Conservation (phyloP, 2,329 filamentous ascomycete species). For the Talaromyces pinophilus region DNA sequence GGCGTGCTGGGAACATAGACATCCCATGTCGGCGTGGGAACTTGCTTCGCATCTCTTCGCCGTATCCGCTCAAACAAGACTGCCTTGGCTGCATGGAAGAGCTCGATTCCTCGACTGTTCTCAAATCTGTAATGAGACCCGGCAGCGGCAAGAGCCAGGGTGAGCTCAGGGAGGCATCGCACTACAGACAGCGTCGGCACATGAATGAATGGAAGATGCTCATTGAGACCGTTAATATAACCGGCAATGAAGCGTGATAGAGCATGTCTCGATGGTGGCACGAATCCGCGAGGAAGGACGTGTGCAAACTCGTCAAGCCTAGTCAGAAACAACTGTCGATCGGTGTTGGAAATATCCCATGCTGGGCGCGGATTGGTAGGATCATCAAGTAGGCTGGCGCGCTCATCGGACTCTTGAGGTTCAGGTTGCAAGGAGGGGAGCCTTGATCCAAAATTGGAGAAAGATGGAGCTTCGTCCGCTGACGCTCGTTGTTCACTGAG, state of each 20-base stretch:
- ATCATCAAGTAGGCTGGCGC: slow-evolving; percentile 45
- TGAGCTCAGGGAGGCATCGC: slow-evolving; percentile 50
- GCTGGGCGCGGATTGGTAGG: slow-evolving; percentile 41
- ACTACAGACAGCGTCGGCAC: slow-evolving; percentile 51
- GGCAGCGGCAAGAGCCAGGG: slow-evolving; percentile 54
- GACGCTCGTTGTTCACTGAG: slow-evolving; percentile 40
- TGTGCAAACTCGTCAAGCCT: slow-evolving; percentile 50
- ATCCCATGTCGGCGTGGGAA: slow-evolving; percentile 46
- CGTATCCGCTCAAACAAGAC: slow-evolving; percentile 56
- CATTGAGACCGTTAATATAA: slow-evolving; percentile 54
- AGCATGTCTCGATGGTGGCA: slow-evolving; percentile 52
- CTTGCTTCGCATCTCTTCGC: slow-evolving; percentile 51
- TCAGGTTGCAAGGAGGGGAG: slow-evolving; percentile 52
- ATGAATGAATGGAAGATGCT: slow-evolving; percentile 56
- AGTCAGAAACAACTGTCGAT: slow-evolving; percentile 47
- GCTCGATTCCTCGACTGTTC: slow-evolving; percentile 54
- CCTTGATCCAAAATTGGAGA: slow-evolving; percentile 52
- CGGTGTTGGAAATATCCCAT: slow-evolving; percentile 51
- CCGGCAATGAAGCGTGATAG: slow-evolving; percentile 54
- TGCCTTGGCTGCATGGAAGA: slow-evolving; percentile 59
- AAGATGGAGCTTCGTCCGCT: slow-evolving; percentile 46
- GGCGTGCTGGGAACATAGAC: slow-evolving; percentile 40
- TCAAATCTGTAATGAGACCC: slow-evolving; percentile 53
- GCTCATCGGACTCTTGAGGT: slow-evolving; percentile 48
- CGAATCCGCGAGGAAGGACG: slow-evolving; percentile 50